Conservation (phyloP, 2,329 filamentous ascomycete genomes). For the Thelonectria discophora region DNA sequence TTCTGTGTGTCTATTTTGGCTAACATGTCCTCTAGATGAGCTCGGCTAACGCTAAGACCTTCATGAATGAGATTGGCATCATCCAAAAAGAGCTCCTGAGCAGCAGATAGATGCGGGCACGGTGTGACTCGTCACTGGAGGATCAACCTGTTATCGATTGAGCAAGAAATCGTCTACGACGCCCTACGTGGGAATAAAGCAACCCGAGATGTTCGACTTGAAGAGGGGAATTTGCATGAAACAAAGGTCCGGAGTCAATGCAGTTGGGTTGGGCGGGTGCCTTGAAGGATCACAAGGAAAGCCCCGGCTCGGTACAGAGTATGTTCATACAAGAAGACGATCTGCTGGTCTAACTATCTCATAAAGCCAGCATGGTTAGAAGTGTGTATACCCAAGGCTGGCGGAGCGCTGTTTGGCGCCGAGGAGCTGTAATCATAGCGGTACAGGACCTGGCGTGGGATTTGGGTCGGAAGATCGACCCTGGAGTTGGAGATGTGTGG, state of each 20-base stretch:
- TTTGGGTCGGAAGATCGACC: slow-evolving; percentile 5
- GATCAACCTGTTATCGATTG: slow-evolving; percentile 24
- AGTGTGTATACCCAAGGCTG: slow-evolving; percentile 33
- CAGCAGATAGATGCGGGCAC: slow-evolving; percentile 43
- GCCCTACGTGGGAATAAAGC: slow-evolving; percentile 19
- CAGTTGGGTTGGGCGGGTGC: slow-evolving; percentile 20
- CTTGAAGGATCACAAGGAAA: slow-evolving; percentile 31
- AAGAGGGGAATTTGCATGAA: slow-evolving; percentile 17
- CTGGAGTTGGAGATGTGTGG: slow-evolving; percentile 24
- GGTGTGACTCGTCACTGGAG: slow-evolving; percentile 16
- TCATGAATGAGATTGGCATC: slow-evolving; percentile 59
- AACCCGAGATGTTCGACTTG: slow-evolving; percentile 21
- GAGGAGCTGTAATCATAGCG: slow-evolving; percentile 13
- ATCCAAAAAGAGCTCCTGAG: slow-evolving; percentile 61
- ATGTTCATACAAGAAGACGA: slow-evolving; percentile 28
- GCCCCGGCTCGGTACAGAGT: slow-evolving; percentile 31
- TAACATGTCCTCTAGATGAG: slow-evolving; percentile 56
- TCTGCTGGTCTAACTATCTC: slow-evolving; percentile 14
- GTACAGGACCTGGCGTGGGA: background rate
- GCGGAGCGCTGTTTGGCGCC: slow-evolving; percentile 23
- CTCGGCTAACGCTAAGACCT: slow-evolving; percentile 60
- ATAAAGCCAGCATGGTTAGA: slow-evolving; percentile 34
- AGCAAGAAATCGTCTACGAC: slow-evolving; percentile 10
- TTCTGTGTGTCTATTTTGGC: background rate
- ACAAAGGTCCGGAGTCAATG: slow-evolving; percentile 21